phyloP scores from a whole-genome alignment of 2,329 filamentous ascomycete species.

The Clarireedia paspali region DNA sequence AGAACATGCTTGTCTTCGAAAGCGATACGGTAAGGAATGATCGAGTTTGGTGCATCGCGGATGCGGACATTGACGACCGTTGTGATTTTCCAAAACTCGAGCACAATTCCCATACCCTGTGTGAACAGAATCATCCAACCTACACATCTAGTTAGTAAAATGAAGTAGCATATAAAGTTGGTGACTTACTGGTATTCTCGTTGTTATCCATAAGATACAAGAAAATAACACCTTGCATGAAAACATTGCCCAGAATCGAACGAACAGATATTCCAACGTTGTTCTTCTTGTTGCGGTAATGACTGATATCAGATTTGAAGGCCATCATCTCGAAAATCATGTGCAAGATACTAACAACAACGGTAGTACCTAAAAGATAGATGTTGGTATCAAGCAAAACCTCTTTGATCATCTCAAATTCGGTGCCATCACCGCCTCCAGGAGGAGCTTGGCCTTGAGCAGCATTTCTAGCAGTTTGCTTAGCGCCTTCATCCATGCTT shows the following conservation, averaged over 20 bases:
- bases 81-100: constrained; percentile 91
- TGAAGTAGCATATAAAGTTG: neutral
- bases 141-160: constrained; percentile 28
- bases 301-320: constrained; percentile 94
- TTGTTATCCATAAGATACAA: constrained; percentile 96
- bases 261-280: constrained; percentile 94
- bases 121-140: constrained; percentile 93
- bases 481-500: constrained; percentile 79
- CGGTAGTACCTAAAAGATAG: constrained; percentile 79
- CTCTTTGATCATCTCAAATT: constrained; percentile 96
- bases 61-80: constrained; percentile 87
- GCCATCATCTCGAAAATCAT: constrained; percentile 93
- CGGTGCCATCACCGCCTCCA: constrained; percentile 77
- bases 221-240: constrained; percentile 96
- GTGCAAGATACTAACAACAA: constrained; percentile 78
- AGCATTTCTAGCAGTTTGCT: constrained; percentile 71
- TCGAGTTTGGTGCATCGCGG: constrained; percentile 59
- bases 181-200: constrained; percentile 64
- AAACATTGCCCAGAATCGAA: constrained; percentile 92
- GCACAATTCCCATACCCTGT: constrained; percentile 59
- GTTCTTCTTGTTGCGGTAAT: constrained; percentile 99
- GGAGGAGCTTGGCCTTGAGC: constrained; percentile 49
- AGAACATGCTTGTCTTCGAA: constrained; percentile 98
- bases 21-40: constrained; percentile 69
- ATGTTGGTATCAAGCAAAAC: constrained; percentile 91